Base-by-base conservation (phyloP, 495 filamentous ascomycete species). In the Chaetomium tenue region DNA sequence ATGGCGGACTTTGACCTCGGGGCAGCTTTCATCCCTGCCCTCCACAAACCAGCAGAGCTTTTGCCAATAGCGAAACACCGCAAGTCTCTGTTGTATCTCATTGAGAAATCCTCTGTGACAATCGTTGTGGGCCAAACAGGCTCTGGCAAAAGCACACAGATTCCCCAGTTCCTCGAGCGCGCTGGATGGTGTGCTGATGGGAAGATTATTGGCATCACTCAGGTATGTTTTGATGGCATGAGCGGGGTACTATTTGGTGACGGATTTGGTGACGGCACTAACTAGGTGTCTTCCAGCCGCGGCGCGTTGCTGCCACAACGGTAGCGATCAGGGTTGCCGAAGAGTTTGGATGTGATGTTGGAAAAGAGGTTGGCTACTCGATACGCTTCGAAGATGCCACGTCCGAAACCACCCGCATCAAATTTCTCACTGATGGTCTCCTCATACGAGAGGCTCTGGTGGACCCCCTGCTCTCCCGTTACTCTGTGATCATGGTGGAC, bases 401-500 rank as follows among this genome's bases (percentile, higher is more conserved):
- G n/a, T 96, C 92, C 50, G 84, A 88, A 13, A 79, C 83, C 55
- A 99, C 94, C 2, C 84, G 85, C 55, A 95, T 99, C 75, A 99
- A 99, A 73, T 99, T 97, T 73, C 76, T 98, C 64, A 98, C 95
- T 2, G 94, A 99, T 81, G 95, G 94, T 12, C 84, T 99, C 70
- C 83, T 99, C 28, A 88, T 99, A 68, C 84, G 94, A 75, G 95
- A 99, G 78, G 92, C 91, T 22, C 81, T 99, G 15, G 91, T 96
- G 22, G 95, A 98, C 75, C 94, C 94, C 63, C 81, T 97, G 16
- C 78, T 99, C 20, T 94, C 91, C 37, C 86, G 92, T 7, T 99
- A 99, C 74, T 96, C 91, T 8, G 90, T 98, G 40, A 91, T 99
- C 70, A 99, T 98, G 93, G 89, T 99, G 25, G 94, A 99, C 72